Percentiles rank a stretch among this genome's conserved stretches.
These are phyloP conservation scores for Brassica rapa DNA, from an alignment of 345 rosid genomes.

Conservation along the genomic window DNA sequence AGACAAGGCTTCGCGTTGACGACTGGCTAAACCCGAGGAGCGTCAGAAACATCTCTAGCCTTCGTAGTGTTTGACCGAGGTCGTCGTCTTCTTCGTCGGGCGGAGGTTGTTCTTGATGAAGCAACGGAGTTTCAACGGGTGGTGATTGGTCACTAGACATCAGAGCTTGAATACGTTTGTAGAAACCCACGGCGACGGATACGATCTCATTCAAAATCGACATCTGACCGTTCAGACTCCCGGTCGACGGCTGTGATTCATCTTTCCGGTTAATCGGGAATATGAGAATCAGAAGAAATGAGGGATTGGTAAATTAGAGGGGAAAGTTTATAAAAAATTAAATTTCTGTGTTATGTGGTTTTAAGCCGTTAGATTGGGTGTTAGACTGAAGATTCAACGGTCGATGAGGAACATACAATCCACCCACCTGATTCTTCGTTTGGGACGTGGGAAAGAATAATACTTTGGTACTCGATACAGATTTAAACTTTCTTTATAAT, in stretches of 20 bases:
- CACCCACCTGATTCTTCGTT: not conserved
- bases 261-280: no score
- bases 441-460: no score
- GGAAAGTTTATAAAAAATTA: not conserved
- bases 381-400: constrained; percentile 3
- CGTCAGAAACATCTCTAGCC: constrained; percentile 56
- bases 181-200: constrained; percentile 11
- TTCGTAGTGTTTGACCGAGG: constrained; percentile 46
- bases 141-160: constrained; percentile 19
- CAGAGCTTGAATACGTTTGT: not conserved
- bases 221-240: not conserved
- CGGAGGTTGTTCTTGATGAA: constrained; percentile 22
- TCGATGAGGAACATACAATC: not conserved
- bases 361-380: constrained; percentile 28
- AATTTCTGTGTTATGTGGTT: not conserved
- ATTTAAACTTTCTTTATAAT: no score
- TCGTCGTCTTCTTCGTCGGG: constrained; percentile 32
- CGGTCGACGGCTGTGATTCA: no score
- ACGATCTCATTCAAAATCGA: constrained; percentile 30
- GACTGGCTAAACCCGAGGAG: constrained; percentile 77
- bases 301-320: not conserved
- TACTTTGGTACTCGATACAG: no score
- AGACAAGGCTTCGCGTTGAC: constrained; percentile 45
- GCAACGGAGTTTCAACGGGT: constrained; percentile 52
- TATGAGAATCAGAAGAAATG: no score